Evolutionary conservation across 352 stramenopile genomes (phyloP), one percentile per base, ranked within the genome.

Genomic region (Phytophthora cryptogea): DNA sequence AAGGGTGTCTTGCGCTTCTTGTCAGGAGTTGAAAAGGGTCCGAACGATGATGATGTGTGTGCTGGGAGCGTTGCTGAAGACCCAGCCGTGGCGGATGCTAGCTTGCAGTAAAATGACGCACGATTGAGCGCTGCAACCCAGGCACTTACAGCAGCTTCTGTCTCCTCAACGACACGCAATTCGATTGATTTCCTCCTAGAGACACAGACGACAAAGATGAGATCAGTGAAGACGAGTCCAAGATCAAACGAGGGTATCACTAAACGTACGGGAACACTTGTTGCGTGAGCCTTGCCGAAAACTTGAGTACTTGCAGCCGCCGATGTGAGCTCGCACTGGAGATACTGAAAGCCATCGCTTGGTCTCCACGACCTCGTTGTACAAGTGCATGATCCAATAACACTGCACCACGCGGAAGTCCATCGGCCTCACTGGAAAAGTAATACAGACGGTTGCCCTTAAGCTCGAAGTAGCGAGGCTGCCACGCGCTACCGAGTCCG

Each of bases 391-490:
- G 76, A 43, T 91, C 81, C 26, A 93, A 39, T 1, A 91, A 53
- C 16, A 91, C 86, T n/a, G 81, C 84, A 11, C 81, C 84, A 28
- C 76, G 72, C 14, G 84, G 81, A 16, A 94, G 75, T 27, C 84
- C 84, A 54, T 90, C 84, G 14, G 66, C 86, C 51, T 92, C 82
- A 54, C 62, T 86, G 26, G 74, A 71, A 47, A 91, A 93, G 62
- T 91, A 94, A 59, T 89, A 94, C 17, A 94, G 44, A 0, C 82
- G 80, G 41, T 90, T 90, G 27, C 84, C 82, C 45, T 92, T 90
- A 28, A 92, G 74, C 57, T 94, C 84, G 48, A 92, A 94, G 64
- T 88, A 94, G 14, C 84, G 78, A 40, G 74, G 64, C 35, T 94
- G 82, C 84, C 80, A 92, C 26, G 84, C 74, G 35, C 84, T 90